These are phyloP conservation scores for Suillus plorans DNA, from an alignment of 768 basidiomycete genomes.

Conservation along the genomic window DNA sequence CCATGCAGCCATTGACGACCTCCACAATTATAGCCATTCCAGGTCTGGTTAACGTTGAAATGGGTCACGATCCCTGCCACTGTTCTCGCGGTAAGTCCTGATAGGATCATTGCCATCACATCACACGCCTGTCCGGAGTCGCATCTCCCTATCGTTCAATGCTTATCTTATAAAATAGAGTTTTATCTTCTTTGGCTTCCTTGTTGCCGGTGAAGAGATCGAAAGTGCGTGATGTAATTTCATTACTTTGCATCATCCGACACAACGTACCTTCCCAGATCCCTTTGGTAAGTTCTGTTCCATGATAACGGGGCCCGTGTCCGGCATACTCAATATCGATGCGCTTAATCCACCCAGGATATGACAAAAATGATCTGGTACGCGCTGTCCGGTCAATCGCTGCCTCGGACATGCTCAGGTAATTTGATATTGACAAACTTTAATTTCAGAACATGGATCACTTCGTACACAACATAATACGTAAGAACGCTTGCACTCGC, in stretches of 20 bases:
- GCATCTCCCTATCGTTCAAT: background rate
- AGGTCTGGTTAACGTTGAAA: slow-evolving; percentile 51
- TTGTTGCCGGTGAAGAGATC: slow-evolving; percentile 74
- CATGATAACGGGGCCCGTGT: background rate
- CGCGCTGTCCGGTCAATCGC: slow-evolving; percentile 19
- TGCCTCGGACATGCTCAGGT: slow-evolving; percentile 11
- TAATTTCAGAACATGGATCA: slow-evolving; percentile 59
- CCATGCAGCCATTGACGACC: background rate
- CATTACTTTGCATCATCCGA: background rate
- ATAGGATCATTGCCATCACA: background rate
- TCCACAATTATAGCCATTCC: slow-evolving; percentile 51
- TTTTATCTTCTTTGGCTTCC: slow-evolving; percentile 73
- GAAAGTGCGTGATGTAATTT: slow-evolving; percentile 49
- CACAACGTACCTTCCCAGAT: slow-evolving; percentile 27
- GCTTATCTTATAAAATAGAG: slow-evolving; percentile 34
- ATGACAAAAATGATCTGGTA: slow-evolving; percentile 74
- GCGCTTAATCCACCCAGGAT: slow-evolving; percentile 34
- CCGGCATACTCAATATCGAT: background rate
- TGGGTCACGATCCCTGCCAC: slow-evolving; percentile 71
- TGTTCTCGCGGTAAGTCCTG: slow-evolving; percentile 42
- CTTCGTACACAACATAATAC: slow-evolving; percentile 69
- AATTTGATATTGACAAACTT: slow-evolving; percentile 5
- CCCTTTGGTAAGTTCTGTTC: slow-evolving; percentile 39
- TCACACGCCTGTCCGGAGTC: background rate
- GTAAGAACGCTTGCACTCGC: slow-evolving; percentile 31